Percentiles rank a stretch among this genome's conserved stretches.
These are phyloP conservation scores for Auricularia auricula-judae DNA, from an alignment of 768 basidiomycete genomes.

Conservation along the genomic window DNA sequence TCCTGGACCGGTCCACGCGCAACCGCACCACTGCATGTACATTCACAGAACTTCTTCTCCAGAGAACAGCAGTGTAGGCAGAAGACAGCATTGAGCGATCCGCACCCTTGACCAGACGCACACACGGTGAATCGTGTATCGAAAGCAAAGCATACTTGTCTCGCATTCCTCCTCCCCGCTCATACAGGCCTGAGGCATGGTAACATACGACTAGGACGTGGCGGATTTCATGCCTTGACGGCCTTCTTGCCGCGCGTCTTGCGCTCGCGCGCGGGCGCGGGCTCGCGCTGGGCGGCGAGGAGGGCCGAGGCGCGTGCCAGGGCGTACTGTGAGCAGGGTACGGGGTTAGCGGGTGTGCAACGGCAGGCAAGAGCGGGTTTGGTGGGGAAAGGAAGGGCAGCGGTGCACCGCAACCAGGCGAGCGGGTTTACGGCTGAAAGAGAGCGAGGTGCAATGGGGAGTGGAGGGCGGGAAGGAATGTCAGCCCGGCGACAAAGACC, in stretches of 20 bases:
- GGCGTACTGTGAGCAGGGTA: conserved; percentile 37
- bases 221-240: background rate
- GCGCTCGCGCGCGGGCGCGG: conserved; percentile 50
- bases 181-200: too few species aligned
- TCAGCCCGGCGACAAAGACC: too few species aligned
- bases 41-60: too few species aligned
- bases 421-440: background rate
- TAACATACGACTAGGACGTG: too few species aligned
- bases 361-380: background rate
- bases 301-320: conserved; percentile 71
- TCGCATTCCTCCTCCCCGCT: too few species aligned
- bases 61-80: too few species aligned
- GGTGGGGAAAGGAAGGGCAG: background rate
- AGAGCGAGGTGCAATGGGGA: conserved; percentile 20
- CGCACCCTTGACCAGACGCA: too few species aligned
- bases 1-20: too few species aligned
- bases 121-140: too few species aligned
- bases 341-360: background rate
- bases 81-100: too few species aligned
- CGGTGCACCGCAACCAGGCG: background rate
- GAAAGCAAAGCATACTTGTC: too few species aligned
- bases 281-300: conserved; percentile 52
- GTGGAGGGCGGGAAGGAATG: conserved; percentile 23
- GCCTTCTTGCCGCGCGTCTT: conserved; percentile 67
- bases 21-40: too few species aligned